A percentile compares a stretch with the other conserved stretches of the same genome.
Conservation (phyloP, 768 basidiomycete species). For the Tremella yokohamensis region DNA sequence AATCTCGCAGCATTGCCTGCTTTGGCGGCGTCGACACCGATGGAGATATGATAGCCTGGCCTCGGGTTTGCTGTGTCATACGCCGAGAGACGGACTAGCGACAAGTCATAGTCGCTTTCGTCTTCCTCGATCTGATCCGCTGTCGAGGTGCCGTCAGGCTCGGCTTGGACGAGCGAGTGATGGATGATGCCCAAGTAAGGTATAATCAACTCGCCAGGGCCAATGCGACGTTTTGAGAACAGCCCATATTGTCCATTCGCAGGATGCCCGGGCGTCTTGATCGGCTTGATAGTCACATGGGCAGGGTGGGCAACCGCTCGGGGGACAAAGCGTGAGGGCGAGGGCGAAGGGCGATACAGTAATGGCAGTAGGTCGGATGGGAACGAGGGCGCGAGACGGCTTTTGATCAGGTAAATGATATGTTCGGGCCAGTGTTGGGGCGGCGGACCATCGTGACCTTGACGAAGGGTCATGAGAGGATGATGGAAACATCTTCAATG, state of each 20-base stretch:
- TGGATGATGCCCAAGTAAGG: constrained; percentile 85
- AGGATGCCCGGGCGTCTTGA: constrained; percentile 61
- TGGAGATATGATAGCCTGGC: constrained; percentile 53
- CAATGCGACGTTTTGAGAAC: constrained; percentile 71
- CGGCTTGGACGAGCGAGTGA: constrained; percentile 61
- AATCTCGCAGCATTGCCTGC: constrained; percentile 87
- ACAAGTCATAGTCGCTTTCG: constrained; percentile 74
- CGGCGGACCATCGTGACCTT: constrained; percentile 10
- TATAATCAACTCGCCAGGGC: constrained; percentile 64
- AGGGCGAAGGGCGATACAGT: constrained; percentile 9
- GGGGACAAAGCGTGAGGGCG: constrained; percentile 18
- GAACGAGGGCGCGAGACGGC: constrained; percentile 62
- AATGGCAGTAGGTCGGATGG: constrained; percentile 43
- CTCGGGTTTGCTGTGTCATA: constrained; percentile 31
- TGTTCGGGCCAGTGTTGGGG: constrained; percentile 59
- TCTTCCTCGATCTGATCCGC: constrained; percentile 15
- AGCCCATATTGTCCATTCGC: constrained; percentile 74
- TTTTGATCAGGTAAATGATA: constrained; percentile 59
- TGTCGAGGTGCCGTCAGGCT: constrained; percentile 51
- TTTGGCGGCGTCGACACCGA: constrained; percentile 69
- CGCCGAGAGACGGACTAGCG: constrained; percentile 53
- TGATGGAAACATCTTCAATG: too few relatives aligned
- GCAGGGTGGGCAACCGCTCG: constrained; percentile 32
- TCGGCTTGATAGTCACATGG: constrained; percentile 60
- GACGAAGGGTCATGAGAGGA: too few relatives aligned